Evolutionary conservation across 306 rosid species (phyloP).

Genomic region (Albizia julibrissin): DNA sequence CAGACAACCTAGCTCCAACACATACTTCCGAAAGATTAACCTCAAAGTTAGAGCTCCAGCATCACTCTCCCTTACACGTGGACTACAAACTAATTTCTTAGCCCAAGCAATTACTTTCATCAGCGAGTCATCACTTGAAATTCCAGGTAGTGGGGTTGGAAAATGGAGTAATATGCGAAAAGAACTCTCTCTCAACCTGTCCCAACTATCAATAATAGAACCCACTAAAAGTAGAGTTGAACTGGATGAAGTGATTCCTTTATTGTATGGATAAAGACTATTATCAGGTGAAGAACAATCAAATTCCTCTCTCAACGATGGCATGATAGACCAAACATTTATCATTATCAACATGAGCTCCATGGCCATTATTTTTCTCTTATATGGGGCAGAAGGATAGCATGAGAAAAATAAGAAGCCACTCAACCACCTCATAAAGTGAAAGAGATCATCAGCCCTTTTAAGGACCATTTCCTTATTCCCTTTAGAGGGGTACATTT

Average conservation of each 20-base stretch:
- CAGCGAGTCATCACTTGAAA: slow-evolving; percentile 65
- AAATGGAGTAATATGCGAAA: slow-evolving; percentile 86
- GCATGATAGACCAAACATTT: slow-evolving; percentile 75
- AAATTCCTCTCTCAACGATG: slow-evolving; percentile 47
- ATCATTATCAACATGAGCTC: slow-evolving; percentile 83
- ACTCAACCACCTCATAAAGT: slow-evolving; percentile 95
- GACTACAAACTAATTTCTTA: slow-evolving; percentile 86
- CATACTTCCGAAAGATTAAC: slow-evolving; percentile 88
- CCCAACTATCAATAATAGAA: slow-evolving; percentile 97
- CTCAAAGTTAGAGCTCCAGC: slow-evolving; percentile 92
- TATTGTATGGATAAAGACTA: slow-evolving; percentile 67
- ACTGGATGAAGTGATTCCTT: slow-evolving; percentile 73
- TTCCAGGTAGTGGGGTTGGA: slow-evolving; percentile 96
- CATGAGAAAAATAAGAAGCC: slow-evolving; percentile 90
- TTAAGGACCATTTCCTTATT: slow-evolving; percentile 41
- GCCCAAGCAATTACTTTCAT: slow-evolving; percentile 71
- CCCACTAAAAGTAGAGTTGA: slow-evolving; percentile 90
- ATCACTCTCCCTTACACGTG: slow-evolving; percentile 98
- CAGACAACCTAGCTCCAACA: slow-evolving; percentile 76
- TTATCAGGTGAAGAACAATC: slow-evolving; percentile 41
- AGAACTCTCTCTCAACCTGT: slow-evolving; percentile 83
- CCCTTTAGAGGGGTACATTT: slow-evolving; percentile 44
- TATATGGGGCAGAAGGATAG: slow-evolving; percentile 97
- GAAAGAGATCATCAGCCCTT: slow-evolving; percentile 79
- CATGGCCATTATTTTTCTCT: slow-evolving; percentile 96